Conservation (phyloP, 129 eudicot genomes). For the Oenanthe sinensis region DNA sequence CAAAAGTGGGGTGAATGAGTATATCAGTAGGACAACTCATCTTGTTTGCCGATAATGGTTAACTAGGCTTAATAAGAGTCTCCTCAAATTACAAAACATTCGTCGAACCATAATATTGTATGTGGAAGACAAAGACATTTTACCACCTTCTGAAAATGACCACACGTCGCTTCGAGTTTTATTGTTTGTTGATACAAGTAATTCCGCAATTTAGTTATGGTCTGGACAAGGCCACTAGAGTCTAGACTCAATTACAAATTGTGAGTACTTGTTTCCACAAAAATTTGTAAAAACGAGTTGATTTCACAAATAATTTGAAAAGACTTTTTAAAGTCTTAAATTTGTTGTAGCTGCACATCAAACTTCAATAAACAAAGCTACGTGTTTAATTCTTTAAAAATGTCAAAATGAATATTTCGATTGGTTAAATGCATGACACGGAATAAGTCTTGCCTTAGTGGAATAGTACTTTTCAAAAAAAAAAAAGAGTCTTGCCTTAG, state of each 20-base stretch:
- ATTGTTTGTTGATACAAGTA: neutral
- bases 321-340: too few relatives aligned
- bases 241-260: too few relatives aligned
- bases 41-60: neutral
- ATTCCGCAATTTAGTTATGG: neutral
- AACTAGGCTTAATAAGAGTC: neutral
- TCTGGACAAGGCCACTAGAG: neutral
- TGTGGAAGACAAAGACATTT: neutral
- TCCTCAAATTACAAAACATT: neutral
- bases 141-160: conserved; percentile 4
- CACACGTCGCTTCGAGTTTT: neutral
- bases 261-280: too few relatives aligned
- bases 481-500: too few relatives aligned
- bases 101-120: neutral
- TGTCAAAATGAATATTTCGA: neutral
- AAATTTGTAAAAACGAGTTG: too few relatives aligned
- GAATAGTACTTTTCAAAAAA: too few relatives aligned
- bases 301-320: neutral
- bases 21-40: neutral
- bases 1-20: neutral
- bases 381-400: neutral
- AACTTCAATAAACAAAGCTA: neutral
- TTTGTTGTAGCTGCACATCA: neutral
- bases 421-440: neutral
- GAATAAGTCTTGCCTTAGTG: neutral